Evolutionary conservation across 164 flowering plant species (phyloP).

Genomic region (Warburgia ugandensis): DNA sequence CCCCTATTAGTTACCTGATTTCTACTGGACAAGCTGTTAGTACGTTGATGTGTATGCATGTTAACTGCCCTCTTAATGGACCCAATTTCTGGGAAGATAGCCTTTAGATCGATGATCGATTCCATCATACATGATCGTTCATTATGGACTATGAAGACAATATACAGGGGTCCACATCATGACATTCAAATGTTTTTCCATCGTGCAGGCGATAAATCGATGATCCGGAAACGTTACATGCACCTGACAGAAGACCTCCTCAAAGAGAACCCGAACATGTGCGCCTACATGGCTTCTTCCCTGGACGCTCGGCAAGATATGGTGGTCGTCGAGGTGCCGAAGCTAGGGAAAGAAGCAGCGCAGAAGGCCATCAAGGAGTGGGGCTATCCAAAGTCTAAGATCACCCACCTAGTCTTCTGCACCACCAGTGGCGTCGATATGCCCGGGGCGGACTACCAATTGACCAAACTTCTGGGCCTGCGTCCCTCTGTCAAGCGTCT

Average conservation of each 20-base stretch:
- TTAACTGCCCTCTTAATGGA: too few relatives aligned
- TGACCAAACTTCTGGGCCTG: slow-evolving; percentile 42
- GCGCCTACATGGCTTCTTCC: slow-evolving; percentile 36
- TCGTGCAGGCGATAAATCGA: slow-evolving; percentile 34
- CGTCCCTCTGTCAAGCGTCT: slow-evolving; percentile 38
- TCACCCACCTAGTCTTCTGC: slow-evolving; percentile 48
- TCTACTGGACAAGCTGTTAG: too few relatives aligned
- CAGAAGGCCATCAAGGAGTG: slow-evolving; percentile 40
- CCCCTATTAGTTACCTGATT: too few relatives aligned
- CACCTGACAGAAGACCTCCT: slow-evolving; percentile 35
- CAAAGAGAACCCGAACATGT: slow-evolving; percentile 30
- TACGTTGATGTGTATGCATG: too few relatives aligned
- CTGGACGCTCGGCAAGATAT: slow-evolving; percentile 38
- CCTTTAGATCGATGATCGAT: too few relatives aligned
- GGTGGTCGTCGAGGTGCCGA: slow-evolving; percentile 34
- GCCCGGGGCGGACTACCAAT: slow-evolving; percentile 46
- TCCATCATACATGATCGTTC: too few relatives aligned
- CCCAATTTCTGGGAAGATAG: too few relatives aligned
- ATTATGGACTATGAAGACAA: too few relatives aligned
- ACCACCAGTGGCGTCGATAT: slow-evolving; percentile 41
- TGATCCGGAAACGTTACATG: slow-evolving; percentile 39
- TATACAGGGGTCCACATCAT: too few relatives aligned
- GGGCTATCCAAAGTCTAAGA: slow-evolving; percentile 44
- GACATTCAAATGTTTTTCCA: too few relatives aligned
- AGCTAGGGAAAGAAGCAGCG: slow-evolving; percentile 41